Conservation (phyloP, 345 rosid genomes). For the Aquilaria malaccensis region DNA sequence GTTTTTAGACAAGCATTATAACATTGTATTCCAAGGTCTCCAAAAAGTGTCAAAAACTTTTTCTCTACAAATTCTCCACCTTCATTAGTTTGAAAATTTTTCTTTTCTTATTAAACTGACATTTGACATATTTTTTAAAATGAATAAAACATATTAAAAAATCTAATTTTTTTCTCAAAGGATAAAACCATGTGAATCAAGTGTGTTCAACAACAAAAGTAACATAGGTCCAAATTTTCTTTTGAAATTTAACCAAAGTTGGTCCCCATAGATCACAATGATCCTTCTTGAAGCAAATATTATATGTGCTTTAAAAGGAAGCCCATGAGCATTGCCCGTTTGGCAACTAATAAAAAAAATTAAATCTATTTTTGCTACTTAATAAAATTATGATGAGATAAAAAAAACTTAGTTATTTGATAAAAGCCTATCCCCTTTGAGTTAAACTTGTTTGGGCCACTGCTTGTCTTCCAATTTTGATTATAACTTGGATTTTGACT, state of each 20-base stretch:
- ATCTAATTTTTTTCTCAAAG: neutral
- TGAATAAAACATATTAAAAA: neutral
- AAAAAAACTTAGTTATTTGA: neutral
- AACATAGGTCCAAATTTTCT: neutral
- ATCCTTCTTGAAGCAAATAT: neutral
- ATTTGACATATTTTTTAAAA: too few species aligned
- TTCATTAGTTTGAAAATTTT: neutral
- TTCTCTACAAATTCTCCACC: neutral
- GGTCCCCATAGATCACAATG: conserved; percentile 9
- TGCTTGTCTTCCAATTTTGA: neutral
- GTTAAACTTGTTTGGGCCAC: neutral
- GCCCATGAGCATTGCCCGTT: neutral
- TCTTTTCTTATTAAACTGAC: neutral
- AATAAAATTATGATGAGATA: neutral
- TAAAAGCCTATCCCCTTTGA: neutral
- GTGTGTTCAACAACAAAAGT: neutral
- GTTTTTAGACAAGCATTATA: neutral
- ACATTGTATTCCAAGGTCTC: neutral
- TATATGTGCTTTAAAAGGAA: neutral
- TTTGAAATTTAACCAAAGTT: neutral
- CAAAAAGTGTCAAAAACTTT: neutral
- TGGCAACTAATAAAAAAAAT: neutral
- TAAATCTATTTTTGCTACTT: too few species aligned
- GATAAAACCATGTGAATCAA: neutral
- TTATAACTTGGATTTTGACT: neutral